phyloP scores from a whole-genome alignment of 1,284 basidiomycete genomes.

The Puccinia polysora region DNA sequence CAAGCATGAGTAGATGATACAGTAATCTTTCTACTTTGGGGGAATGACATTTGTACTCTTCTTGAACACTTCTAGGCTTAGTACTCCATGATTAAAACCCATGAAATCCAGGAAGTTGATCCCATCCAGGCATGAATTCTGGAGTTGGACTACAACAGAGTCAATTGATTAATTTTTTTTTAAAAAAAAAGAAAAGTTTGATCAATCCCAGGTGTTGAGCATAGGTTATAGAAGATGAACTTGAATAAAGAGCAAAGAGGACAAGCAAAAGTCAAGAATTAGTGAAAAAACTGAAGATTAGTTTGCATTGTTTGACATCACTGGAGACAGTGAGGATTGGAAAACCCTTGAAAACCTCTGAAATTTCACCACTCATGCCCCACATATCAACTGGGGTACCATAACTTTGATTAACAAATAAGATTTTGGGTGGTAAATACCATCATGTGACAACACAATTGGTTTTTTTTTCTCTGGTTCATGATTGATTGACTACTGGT shows the following conservation, averaged over 20 bases:
- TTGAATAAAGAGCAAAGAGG: neutral
- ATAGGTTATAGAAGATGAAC: no score
- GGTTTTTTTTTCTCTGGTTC: no score
- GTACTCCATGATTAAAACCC: slow-evolving; percentile 38
- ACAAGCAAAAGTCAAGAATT: neutral
- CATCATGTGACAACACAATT: slow-evolving; percentile 98
- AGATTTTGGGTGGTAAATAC: slow-evolving; percentile 93
- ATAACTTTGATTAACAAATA: slow-evolving; percentile 80
- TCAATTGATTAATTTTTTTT: slow-evolving; percentile 1
- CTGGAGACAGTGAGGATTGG: slow-evolving; percentile 83
- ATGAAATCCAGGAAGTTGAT: slow-evolving; percentile 54
- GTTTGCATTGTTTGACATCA: slow-evolving; percentile 83
- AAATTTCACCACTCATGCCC: slow-evolving; percentile 95
- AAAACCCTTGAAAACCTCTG: slow-evolving; percentile 84
- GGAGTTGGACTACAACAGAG: slow-evolving; percentile 83
- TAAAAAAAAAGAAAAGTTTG: neutral
- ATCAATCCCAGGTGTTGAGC: neutral
- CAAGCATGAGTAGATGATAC: slow-evolving; percentile 56
- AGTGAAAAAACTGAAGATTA: slow-evolving; percentile 67
- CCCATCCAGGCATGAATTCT: slow-evolving; percentile 69
- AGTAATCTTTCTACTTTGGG: slow-evolving; percentile 54
- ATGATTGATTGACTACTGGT: no score
- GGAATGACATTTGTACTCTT: slow-evolving; percentile 22
- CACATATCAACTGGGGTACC: slow-evolving; percentile 94
- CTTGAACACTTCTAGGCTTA: slow-evolving; percentile 15